phyloP scores from a whole-genome alignment of 1,284 basidiomycete species.

The Pisolithus thermaeus region DNA sequence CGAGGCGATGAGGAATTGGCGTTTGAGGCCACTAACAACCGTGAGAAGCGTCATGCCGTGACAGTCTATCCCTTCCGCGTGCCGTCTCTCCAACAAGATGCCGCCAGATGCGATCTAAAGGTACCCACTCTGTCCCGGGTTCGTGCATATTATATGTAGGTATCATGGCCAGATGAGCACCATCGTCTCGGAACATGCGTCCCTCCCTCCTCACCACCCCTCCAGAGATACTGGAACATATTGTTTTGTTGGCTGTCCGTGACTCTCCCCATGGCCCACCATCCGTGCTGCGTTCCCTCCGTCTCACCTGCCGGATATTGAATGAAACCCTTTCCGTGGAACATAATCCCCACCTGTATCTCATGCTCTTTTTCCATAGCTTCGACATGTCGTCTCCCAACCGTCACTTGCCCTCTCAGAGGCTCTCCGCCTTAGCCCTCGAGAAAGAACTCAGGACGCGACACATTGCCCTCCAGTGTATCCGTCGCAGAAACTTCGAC shows the following conservation, averaged over 20 bases:
- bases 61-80: slow-evolving; percentile 21
- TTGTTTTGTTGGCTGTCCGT: slow-evolving; percentile 26
- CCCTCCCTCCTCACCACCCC: slow-evolving; percentile 26
- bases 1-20: background rate
- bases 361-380: slow-evolving; percentile 31
- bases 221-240: slow-evolving; percentile 31
- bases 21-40: slow-evolving; percentile 13
- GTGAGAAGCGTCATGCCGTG: slow-evolving; percentile 27
- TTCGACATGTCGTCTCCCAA: slow-evolving; percentile 38
- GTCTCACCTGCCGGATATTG: slow-evolving; percentile 30
- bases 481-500: slow-evolving; percentile 32
- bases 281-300: slow-evolving; percentile 24
- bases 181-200: slow-evolving; percentile 16
- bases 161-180: slow-evolving; percentile 12
- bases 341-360: slow-evolving; percentile 30
- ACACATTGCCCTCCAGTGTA: slow-evolving; percentile 36
- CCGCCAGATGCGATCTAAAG: slow-evolving; percentile 13
- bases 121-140: slow-evolving; percentile 12
- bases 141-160: slow-evolving; percentile 18
- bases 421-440: slow-evolving; percentile 20
- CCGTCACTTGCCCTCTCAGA: slow-evolving; percentile 27
- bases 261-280: slow-evolving; percentile 29
- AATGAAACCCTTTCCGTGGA: slow-evolving; percentile 22
- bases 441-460: slow-evolving; percentile 37
- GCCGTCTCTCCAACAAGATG: slow-evolving; percentile 14